Conservation (phyloP, 176 grass and related monocot genomes). For the Musa acuminata region DNA sequence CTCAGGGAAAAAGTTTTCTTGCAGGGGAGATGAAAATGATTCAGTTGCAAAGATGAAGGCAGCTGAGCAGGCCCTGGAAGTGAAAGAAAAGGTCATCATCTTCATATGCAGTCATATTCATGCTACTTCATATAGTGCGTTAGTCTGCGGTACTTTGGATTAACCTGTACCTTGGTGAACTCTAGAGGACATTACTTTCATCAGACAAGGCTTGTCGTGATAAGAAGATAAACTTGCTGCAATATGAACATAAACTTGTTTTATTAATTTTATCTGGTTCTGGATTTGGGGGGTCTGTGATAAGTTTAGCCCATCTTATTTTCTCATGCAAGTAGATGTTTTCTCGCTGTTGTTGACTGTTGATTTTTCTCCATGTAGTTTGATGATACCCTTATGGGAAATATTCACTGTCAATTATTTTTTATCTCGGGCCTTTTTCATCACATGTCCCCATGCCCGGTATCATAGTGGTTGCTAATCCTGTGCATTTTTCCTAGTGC, state of each 20-base stretch:
- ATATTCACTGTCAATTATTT: neutral
- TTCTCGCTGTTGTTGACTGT: neutral
- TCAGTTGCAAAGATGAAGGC: conserved; percentile 55
- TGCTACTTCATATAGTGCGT: neutral
- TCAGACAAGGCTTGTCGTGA: neutral
- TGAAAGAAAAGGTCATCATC: conserved; percentile 78
- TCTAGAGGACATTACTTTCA: neutral
- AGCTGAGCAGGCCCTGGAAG: conserved; percentile 56
- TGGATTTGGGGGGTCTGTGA: too few relatives aligned
- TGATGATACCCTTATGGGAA: neutral
- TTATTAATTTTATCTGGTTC: neutral
- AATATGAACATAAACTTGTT: neutral
- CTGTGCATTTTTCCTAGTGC: neutral
- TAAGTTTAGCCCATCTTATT: too few relatives aligned
- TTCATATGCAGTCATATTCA: neutral
- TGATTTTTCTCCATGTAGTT: neutral
- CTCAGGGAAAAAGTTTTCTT: neutral
- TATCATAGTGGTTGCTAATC: too few relatives aligned
- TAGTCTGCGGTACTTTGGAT: neutral
- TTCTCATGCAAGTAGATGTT: neutral
- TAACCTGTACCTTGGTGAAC: neutral
- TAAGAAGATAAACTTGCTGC: neutral
- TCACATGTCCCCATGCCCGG: too few relatives aligned
- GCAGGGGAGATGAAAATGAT: conserved; percentile 50
- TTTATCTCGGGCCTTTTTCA: neutral